Base-by-base conservation (phyloP, 163 green algal species). In the Coccomyxa subellipsoidea region DNA sequence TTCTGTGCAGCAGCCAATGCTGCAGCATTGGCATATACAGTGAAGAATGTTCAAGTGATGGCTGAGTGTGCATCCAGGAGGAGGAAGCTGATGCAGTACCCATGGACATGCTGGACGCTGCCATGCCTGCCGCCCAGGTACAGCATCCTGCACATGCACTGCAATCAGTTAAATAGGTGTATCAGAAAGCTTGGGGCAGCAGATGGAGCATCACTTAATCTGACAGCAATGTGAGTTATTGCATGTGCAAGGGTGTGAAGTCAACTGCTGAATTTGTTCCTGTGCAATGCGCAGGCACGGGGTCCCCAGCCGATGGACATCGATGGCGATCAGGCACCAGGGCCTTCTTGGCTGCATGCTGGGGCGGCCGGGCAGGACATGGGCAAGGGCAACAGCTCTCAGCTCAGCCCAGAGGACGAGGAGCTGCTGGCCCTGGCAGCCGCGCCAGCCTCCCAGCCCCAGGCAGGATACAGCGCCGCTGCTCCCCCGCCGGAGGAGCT, bases 371-470 rank as follows among this genome's bases (percentile, higher is more conserved):
- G n/a, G n/a, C n/a, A n/a, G n/a, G n/a, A n/a, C n/a, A n/a, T n/a
- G n/a, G n/a, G n/a, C n/a, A n/a, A n/a, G n/a, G n/a, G n/a, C n/a
- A n/a, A n/a, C n/a, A n/a, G n/a, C n/a, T n/a, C n/a, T 18, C 47
- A 59, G 47, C 2, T 59, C 47, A 59, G 47, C 47, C 47, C 53
- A 37, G 82, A 85, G 53, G 82, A 86, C 54, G 77, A 84, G 7
- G 82, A 81, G 53, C 79, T 80, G 82, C 69, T 86, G n/a, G 77
- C 73, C 32, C 54, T 83, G 37, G 77, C 82, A 4, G n/a, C 53
- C 37, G 69, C 21, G 77, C 35, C 38, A 21, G 69, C 21, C 4
- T 47, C 12, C 34, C 47, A 71, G 69, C 3, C 15, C 23, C 27
- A 70, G 27, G n/a, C 31, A 34, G 32, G 18, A 21, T 1, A 73